Evolutionary conservation across 768 basidiomycete genomes (phyloP), one percentile per base, ranked within the genome.

Genomic region (Suillus alpinus): DNA sequence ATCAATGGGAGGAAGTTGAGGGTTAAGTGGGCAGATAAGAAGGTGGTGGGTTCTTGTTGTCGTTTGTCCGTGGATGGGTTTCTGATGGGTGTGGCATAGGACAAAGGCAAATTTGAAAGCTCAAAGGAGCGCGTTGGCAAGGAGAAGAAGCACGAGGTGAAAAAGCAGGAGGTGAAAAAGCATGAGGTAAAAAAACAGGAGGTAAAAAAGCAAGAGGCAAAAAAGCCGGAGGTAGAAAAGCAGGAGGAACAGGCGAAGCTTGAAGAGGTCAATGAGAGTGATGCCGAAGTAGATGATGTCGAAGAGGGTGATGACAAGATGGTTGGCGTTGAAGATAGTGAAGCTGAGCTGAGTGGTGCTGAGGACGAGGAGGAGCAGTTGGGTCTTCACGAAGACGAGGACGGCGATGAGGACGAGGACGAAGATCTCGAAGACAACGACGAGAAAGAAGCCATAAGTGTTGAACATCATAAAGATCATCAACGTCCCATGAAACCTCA

Each of bases 21-120:
- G 40, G 83, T 91, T 1, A 82, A 88, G 61, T 94, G 91, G 91
- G 92, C 95, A 0, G 86, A 88, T 46, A 80, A 78, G 61, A 94
- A 92, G 78, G 94, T 92, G 59, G 59, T 76, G 67, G 6, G 4
- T 29, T 12, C 16, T 16, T 44, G 2, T 23, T 37, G 2, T 37
- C 6, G 14, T 23, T 47, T 29, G 9, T 37, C 14, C 6, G 23
- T 23, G 23, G 23, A 9, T 18, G 23, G 4, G 3, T 16, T 23
- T 26, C 20, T 37, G 6, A 53, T 53, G 36, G 7, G 36, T 52
- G 31, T 8, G 36, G 5, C 16, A 1, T 23, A 53, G 52, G 52
- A 53, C 23, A 37, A 53, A 36, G 52, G 14, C 0, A 26, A 26
- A 8, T 53, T 36, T 16, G 36, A 36, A 14, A 16, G 14, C 20